These are phyloP conservation scores for Mycena galericulata DNA, from an alignment of 768 basidiomycete genomes.

Conservation along the genomic window DNA sequence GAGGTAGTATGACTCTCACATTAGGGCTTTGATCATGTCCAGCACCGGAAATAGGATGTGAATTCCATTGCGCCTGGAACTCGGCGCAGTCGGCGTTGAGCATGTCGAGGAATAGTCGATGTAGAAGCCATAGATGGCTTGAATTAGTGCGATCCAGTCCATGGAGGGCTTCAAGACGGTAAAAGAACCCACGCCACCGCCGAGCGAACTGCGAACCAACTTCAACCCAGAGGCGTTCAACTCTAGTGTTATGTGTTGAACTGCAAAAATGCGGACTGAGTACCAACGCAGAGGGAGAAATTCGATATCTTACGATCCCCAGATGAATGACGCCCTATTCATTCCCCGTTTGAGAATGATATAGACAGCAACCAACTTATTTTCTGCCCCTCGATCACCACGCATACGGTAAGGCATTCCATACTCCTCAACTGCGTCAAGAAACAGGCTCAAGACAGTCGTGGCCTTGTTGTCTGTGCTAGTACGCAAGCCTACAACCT, in stretches of 20 bases:
- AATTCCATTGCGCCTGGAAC: not conserved
- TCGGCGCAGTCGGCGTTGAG: not conserved
- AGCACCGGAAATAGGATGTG: not conserved
- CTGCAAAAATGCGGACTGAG: not conserved
- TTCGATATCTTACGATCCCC: not conserved
- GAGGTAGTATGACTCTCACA: not conserved
- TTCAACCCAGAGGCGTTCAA: not conserved
- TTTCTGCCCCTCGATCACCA: not conserved
- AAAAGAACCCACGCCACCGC: no score
- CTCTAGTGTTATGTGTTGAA: not conserved
- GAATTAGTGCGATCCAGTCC: no score
- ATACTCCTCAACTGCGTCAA: not conserved
- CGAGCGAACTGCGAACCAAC: not conserved
- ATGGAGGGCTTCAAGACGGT: no score
- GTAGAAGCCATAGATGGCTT: no score
- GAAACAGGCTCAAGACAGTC: not conserved
- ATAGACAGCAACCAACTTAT: not conserved
- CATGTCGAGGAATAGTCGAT: not conserved
- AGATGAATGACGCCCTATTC: no score
- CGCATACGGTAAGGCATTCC: not conserved
- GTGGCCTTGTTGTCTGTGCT: conserved; percentile 1
- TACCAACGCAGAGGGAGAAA: not conserved
- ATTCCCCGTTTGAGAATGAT: no score
- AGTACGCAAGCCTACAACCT: conserved; percentile 22
- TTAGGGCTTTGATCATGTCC: not conserved